These are phyloP conservation scores for Syncephalastrum monosporum DNA, from an alignment of 371 early-diverging fungal species.

Conservation along the genomic window DNA sequence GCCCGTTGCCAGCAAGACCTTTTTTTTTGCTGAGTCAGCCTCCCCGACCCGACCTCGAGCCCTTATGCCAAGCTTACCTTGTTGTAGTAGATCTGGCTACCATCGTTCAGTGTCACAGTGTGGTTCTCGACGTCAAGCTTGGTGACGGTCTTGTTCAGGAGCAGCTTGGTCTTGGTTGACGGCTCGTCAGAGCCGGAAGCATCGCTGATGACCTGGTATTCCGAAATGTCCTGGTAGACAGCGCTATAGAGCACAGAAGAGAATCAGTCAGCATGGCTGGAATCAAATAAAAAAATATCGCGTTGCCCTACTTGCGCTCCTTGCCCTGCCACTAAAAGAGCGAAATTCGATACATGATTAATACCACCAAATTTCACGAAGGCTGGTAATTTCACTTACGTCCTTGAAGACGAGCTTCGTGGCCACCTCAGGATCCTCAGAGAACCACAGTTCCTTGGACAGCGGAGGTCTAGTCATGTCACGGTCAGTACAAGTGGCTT, in stretches of 20 bases:
- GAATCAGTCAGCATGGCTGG: neutral
- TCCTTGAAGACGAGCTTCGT: slow-evolving; percentile 63
- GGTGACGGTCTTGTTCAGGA: slow-evolving; percentile 48
- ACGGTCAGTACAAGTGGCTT: neutral
- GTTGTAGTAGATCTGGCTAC: slow-evolving; percentile 61
- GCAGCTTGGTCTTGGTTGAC: slow-evolving; percentile 48
- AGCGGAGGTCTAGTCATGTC: slow-evolving; percentile 50
- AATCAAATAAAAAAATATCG: neutral
- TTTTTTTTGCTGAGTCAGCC: too few relatives aligned
- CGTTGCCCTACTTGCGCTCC: slow-evolving; percentile 48
- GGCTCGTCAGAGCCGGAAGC: slow-evolving; percentile 44
- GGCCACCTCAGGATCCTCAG: slow-evolving; percentile 48
- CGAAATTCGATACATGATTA: neutral
- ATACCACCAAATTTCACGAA: neutral
- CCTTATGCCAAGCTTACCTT: slow-evolving; percentile 30
- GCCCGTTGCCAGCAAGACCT: slow-evolving; percentile 73
- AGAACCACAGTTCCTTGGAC: slow-evolving; percentile 79
- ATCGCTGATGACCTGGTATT: slow-evolving; percentile 40
- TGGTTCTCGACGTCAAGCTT: slow-evolving; percentile 66
- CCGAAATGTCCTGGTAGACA: slow-evolving; percentile 38
- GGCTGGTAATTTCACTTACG: slow-evolving; percentile 24
- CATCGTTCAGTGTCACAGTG: slow-evolving; percentile 57
- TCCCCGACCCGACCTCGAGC: too few relatives aligned
- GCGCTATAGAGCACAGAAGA: slow-evolving; percentile 13
- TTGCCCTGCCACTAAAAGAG: slow-evolving; percentile 63